Base-by-base conservation (phyloP, 2,329 filamentous ascomycete species). In the Fusarium proliferatum region DNA sequence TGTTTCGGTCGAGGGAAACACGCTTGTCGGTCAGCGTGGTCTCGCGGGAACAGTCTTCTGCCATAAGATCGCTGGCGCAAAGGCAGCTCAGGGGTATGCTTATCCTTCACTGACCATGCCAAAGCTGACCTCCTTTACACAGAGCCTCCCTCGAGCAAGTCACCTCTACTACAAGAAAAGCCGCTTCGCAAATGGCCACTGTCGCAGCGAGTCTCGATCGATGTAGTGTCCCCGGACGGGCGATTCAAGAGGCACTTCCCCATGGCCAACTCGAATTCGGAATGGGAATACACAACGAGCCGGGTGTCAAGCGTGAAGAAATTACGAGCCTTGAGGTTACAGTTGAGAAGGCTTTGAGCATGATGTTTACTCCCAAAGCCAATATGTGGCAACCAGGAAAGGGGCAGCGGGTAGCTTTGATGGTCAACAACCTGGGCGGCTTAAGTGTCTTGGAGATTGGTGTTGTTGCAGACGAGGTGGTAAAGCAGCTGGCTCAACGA, bases 271-370 rank as follows among this genome's bases (percentile, higher is more conserved):
- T 77, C 45, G 76, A 77, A 26, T 77, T 73, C 39, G 76, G 76
- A 5, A 77, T 78, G 76, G 76, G 76, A 33, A 78, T 78, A 43
- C 76, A 78, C 63, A 77, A 78, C 59, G 76, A 78, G 34, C 76
- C 76, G 3, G 76, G 76, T 23, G 76, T 77, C n/a, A 67, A 66
- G 36, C 75, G 76, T n/a, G 69, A 75, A 43, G 53, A 65, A 34
- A 58, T 77, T 2, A 23, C 52, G 9, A 64, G n/a, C 13, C 61
- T 77, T 2, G 63, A 77, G 26, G 63, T 63, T 17, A 76, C 73
- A 9, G 65, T 77, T 6, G 41, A 60, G 38, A 77, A 72, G 45
- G 58, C 69, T 15, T 38, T 77, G 36, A 46, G 64, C n/a, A 77
- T 77, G 45, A 60, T 77, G 65, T 77, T 77, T 42, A 67, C 53